Base-by-base conservation (phyloP, 192 early-diverging fungal genomes). In the Podila epicladia region DNA sequence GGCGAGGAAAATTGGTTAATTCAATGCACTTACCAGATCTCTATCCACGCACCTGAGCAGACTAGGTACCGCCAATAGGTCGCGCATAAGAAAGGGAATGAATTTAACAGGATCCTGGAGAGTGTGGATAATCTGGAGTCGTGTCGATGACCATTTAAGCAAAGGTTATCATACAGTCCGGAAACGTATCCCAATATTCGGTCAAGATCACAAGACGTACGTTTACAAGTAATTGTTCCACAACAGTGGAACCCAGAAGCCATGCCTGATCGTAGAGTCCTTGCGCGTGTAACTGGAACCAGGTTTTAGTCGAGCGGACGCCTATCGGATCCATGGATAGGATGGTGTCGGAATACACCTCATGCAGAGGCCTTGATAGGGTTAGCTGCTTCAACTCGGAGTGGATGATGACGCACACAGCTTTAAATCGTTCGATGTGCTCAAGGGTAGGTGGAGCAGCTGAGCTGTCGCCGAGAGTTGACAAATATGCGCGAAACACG, bases 191-290 rank as follows among this genome's bases (percentile, higher is more conserved):
- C 32, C 35, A 12, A 31, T 11, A 61, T 33, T 19, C 5, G 2
- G 58, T 12, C n/a, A 57, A n/a, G n/a, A 20, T 12, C 33, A 15
- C 5, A 38, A 31, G 41, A 67, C 69, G 57, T 72, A 80, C 77
- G 57, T 72, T 80, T 32, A 65, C 62, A 7, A 80, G 33, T 24
- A 80, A 33, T 45, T 80, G 77, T 62, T 80, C 77, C 17, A 80
- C 48, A 22, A 80, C 77, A 5, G 71, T 80, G 0, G 77, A 73
- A 11, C 77, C 77, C 6, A 80, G 57, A 29, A 73, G 71, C 77
- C 65, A 73, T 11, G 77, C 77, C 59, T 80, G 77, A 45, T 73
- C 62, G 22, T 65, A 73, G 5, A 55, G 13, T 4, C 67, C 62
- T 9, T 28, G 45, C 26, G 4, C 26, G 49, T 62, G 73, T 24